phyloP scores from a whole-genome alignment of 2,329 filamentous ascomycete genomes.

The Cadophora sp. region DNA sequence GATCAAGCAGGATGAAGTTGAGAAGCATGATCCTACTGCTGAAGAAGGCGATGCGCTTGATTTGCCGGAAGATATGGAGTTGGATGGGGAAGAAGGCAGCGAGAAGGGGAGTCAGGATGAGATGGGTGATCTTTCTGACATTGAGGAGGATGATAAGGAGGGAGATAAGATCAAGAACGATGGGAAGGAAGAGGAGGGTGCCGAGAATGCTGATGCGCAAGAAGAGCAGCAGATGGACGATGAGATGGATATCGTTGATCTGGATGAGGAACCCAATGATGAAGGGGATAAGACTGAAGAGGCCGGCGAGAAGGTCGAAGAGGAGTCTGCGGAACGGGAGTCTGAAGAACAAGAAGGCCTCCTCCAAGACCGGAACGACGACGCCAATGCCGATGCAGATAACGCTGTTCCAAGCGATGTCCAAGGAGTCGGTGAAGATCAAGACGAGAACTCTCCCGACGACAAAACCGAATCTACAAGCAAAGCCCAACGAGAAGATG shows the following conservation, averaged over 20 bases:
- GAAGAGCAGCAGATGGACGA: conserved; percentile 49
- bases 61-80: conserved; percentile 73
- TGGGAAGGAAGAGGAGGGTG: conserved; percentile 54
- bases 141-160: conserved; percentile 49
- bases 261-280: conserved; percentile 43
- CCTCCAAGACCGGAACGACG: conserved; percentile 51
- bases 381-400: conserved; percentile 62
- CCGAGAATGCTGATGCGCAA: conserved; percentile 48
- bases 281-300: conserved; percentile 57
- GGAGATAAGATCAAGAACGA: conserved; percentile 47
- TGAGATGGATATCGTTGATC: conserved; percentile 44
- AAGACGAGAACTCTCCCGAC: conserved; percentile 68
- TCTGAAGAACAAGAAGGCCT: conserved; percentile 56
- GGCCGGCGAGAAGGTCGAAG: conserved; percentile 54
- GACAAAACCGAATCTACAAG: conserved; percentile 65
- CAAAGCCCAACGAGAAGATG: conserved; percentile 70
- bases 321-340: conserved; percentile 57
- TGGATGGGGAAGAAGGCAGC: conserved; percentile 64
- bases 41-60: conserved; percentile 73
- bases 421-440: conserved; percentile 68
- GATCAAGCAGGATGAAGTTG: conserved; percentile 60
- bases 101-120: conserved; percentile 49
- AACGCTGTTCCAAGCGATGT: conserved; percentile 68
- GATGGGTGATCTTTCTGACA: conserved; percentile 63
- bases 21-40: conserved; percentile 69